Conservation (phyloP, 148 eudicot genomes). For the Nepenthes gracilis region DNA sequence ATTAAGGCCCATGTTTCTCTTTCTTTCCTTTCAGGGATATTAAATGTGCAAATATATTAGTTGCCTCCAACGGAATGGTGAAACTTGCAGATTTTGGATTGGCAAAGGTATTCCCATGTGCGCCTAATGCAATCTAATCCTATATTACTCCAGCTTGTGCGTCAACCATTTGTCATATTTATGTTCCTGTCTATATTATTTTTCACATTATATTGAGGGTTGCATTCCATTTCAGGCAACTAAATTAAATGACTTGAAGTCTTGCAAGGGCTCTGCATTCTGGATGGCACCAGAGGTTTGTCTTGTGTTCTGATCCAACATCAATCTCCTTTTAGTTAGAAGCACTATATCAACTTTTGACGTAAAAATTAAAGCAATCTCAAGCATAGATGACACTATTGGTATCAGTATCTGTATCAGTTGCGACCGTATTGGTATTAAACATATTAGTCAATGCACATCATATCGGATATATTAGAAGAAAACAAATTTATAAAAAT, state of each 20-base stretch:
- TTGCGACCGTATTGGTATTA: no score
- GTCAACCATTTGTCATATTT: neutral
- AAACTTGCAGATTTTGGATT: slow-evolving; percentile 92
- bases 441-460: no score
- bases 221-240: slow-evolving; percentile 40
- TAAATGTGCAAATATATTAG: slow-evolving; percentile 84
- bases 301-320: neutral
- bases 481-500: no score
- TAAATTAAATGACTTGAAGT: slow-evolving; percentile 65
- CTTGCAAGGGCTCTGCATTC: slow-evolving; percentile 79
- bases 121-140: neutral
- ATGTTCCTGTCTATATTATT: neutral
- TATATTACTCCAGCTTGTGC: neutral
- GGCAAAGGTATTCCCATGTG: slow-evolving; percentile 51
- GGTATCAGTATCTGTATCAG: no score
- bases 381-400: no score
- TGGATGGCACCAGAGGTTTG: slow-evolving; percentile 99
- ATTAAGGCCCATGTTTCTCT: neutral
- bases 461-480: no score
- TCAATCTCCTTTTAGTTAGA: no score
- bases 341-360: no score
- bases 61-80: slow-evolving; percentile 57
- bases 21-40: slow-evolving; percentile 49
- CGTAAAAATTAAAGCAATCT: no score
- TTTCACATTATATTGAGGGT: neutral